Conservation (phyloP, 164 flowering plant species). For the Magnolia kwangsiensis region DNA sequence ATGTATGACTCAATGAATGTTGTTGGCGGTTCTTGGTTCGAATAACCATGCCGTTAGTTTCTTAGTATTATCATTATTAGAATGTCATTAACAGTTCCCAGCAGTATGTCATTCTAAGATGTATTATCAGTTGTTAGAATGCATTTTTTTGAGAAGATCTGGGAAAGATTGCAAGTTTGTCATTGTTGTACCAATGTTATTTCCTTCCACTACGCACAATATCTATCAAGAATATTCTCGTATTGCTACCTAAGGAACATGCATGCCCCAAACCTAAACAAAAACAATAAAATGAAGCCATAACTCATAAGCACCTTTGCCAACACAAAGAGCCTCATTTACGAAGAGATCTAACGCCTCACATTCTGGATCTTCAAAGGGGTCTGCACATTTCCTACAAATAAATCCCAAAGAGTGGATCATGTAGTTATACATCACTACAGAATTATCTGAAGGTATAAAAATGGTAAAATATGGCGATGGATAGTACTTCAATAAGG, state of each 20-base stretch:
- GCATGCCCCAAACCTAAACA: background rate
- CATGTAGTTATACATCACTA: background rate
- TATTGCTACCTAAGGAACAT: background rate
- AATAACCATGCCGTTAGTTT: too few species aligned
- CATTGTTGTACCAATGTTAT: background rate
- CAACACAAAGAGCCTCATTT: constrained; percentile 74
- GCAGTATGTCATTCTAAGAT: too few species aligned
- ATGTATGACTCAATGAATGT: too few species aligned
- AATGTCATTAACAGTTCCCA: too few species aligned
- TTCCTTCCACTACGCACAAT: background rate
- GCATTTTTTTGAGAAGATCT: background rate
- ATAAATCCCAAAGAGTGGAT: constrained; percentile 10
- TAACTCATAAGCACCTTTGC: constrained; percentile 51
- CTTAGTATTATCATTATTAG: too few species aligned
- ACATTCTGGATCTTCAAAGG: constrained; percentile 91
- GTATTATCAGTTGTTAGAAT: too few species aligned
- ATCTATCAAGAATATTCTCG: background rate
- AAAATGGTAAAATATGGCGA: background rate
- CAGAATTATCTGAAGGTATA: background rate
- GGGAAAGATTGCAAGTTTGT: background rate
- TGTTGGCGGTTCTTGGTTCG: too few species aligned
- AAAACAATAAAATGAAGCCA: constrained; percentile 1
- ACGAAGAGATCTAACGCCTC: constrained; percentile 86
- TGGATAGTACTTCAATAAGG: background rate
- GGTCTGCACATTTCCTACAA: constrained; percentile 75